Base-by-base conservation (phyloP, 2,329 filamentous ascomycete species). In the Pyrenophora graminea region DNA sequence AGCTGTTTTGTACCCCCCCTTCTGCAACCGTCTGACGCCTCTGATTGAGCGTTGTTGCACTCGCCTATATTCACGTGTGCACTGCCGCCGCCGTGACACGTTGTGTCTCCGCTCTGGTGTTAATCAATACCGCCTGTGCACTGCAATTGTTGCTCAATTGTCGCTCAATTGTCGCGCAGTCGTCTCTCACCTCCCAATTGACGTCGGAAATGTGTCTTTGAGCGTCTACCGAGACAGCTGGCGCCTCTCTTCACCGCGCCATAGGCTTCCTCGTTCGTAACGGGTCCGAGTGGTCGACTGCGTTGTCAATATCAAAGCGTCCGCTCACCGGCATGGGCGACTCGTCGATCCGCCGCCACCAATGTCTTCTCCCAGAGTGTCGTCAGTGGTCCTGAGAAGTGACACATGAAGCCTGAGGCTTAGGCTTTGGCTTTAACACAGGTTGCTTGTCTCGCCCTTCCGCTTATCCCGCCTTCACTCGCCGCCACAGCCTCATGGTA, bases 51-150 rank as follows among this genome's bases (percentile, higher is more conserved):
- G 56, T 51, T 59, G 56, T 51, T 59, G 55, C 68, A 68, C 66
- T 66, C 61, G 66, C 65, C 62, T 54, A 41, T 51, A 60, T 60
- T 62, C 66, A 62, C 65, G 68, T 65, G 66, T 63, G 53, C 58
- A 62, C 47, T 51, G 59, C 62, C 60, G 58, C 56, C 47, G 53
- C 56, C 49, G 64, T 67, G 52, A 51, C 42, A 60, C 60, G 39
- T 39, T 59, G 58, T 56, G 56, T 51, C 23, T 39, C 55, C 50
- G 37, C 43, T 19, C 30, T 23, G 48, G 39, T 62, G 54, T 64
- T 57, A 57, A 56, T 51, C 53, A 48, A 48, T 43, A 53, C 52
- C 30, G 43, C 55, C 19, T 41, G 42, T 32, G 13, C 48, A 36
- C 56, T 36, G 48, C 40, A 37, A 37, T 41, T 42, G 51, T 48